Evolutionary conservation across 2,329 filamentous ascomycete genomes (phyloP), one percentile per base, ranked within the genome.

Genomic region (Aspergillus texensis): DNA sequence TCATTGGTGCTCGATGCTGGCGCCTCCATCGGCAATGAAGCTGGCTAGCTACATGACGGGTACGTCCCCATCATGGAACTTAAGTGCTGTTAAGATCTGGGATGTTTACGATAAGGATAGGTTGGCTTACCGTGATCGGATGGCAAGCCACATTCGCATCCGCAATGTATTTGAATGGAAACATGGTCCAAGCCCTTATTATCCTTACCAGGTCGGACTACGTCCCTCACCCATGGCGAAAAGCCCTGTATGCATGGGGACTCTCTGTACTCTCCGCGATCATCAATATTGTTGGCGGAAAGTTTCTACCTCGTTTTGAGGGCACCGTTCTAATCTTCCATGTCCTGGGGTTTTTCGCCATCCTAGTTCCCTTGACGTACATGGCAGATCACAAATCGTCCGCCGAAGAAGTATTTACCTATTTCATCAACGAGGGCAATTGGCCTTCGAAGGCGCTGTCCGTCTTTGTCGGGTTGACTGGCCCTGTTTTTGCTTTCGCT

Each of bases 291-390:
- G 71, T 80, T 12, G 74, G 78, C 4, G 79, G 78, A 2, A 77
- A 75, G 52, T 66, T 79, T 1, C 72, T 86, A 1, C 82, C 83
- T 1, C 72, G 78, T 11, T 74, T 85, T 50, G 85, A 87, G 70
- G 80, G 81, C 1, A 66, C 82, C 14, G 76, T 84, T 32, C 71
- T 85, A 11, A 77, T 84, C 26, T 68, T 86, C 4, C 84, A 86
- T 61, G 73, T 85, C 19, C 68, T 82, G 14, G 84, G 84, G 4
- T 83, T 85, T 70, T 83, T 86, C 61, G 83, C 79, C 0, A 81
- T 85, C 60, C 71, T 86, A 12, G 80, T 85, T 26, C 77, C 81
- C 0, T 70, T 85, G 5, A 75, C 79, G 63, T 75, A 79, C 1
- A 73, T 82, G 59, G 78, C 80, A 0, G 77, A 80, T 1, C 74